A percentile compares a stretch with the other conserved stretches of the same genome.
Evolutionary conservation across 2,329 filamentous ascomycete species (phyloP).

Genomic region (Cladosporium sp.): DNA sequence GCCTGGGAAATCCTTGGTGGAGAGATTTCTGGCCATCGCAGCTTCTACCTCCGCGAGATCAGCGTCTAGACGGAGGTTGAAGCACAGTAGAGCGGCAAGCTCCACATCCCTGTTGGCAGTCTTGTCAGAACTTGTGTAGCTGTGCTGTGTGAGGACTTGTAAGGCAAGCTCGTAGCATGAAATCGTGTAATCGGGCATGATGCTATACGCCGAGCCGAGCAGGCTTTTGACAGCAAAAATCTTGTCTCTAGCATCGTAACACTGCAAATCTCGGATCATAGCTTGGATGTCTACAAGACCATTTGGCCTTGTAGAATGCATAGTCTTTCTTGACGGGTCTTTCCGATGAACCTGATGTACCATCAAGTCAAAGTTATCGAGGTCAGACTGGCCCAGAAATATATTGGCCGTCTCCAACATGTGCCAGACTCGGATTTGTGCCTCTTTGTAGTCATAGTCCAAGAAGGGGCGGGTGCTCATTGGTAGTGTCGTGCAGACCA

Average conservation of each 20-base stretch:
- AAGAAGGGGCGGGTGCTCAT: neutral
- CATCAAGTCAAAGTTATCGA: neutral
- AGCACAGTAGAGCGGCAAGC: neutral
- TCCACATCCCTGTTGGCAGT: neutral
- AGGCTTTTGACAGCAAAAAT: neutral
- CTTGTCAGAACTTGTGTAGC: neutral
- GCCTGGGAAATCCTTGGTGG: neutral
- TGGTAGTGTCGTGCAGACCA: neutral
- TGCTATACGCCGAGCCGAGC: neutral
- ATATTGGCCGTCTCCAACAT: neutral
- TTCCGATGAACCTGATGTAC: neutral
- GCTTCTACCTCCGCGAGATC: neutral
- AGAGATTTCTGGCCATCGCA: neutral
- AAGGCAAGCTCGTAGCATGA: neutral
- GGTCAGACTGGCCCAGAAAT: neutral
- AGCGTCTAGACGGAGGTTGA: neutral
- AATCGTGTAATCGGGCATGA: neutral
- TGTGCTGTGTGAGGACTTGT: neutral
- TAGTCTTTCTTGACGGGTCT: neutral
- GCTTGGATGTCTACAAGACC: neutral
- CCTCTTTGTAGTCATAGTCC: neutral
- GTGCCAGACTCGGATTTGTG: neutral
- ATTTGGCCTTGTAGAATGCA: neutral
- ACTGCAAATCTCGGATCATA: neutral
- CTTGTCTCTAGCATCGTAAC: neutral